Conservation (phyloP, 441 rosid species). For the Populus hybrid region DNA sequence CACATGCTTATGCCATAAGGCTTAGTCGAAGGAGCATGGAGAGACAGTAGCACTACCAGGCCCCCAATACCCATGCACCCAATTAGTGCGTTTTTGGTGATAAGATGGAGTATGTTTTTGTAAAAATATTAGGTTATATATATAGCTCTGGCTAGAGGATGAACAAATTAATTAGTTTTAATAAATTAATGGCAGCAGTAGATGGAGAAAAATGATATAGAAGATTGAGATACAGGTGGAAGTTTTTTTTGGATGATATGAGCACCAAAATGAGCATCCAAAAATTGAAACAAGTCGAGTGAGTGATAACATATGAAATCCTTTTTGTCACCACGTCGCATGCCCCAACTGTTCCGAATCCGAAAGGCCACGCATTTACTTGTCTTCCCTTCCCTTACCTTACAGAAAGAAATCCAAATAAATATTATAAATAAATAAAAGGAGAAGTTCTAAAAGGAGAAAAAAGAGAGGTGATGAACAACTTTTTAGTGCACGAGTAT, state of each 20-base stretch:
- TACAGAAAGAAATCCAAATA: not conserved
- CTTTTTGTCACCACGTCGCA: slow-evolving; percentile 19
- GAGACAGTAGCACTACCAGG: too few species aligned
- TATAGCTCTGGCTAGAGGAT: too few species aligned
- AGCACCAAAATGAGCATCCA: too few species aligned
- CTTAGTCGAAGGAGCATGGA: too few species aligned
- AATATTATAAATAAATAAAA: not conserved
- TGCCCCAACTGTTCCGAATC: slow-evolving; percentile 34
- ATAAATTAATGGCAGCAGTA: not conserved
- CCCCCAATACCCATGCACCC: too few species aligned
- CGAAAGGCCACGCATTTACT: slow-evolving; percentile 36
- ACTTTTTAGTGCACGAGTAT: not conserved
- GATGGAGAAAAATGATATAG: not conserved
- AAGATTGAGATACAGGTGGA: not conserved
- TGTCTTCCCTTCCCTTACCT: not conserved
- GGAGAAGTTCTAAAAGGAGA: not conserved
- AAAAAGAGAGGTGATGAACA: not conserved
- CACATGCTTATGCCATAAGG: too few species aligned
- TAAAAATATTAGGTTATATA: too few species aligned
- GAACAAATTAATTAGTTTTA: not conserved
- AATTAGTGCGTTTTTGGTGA: too few species aligned
- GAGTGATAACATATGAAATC: slow-evolving; percentile 1
- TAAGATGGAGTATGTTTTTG: too few species aligned
- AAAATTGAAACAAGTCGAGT: not conserved
- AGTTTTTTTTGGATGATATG: not conserved